phyloP scores from a whole-genome alignment of 1,139 yeast species.

The Geotrichum europaeum region DNA sequence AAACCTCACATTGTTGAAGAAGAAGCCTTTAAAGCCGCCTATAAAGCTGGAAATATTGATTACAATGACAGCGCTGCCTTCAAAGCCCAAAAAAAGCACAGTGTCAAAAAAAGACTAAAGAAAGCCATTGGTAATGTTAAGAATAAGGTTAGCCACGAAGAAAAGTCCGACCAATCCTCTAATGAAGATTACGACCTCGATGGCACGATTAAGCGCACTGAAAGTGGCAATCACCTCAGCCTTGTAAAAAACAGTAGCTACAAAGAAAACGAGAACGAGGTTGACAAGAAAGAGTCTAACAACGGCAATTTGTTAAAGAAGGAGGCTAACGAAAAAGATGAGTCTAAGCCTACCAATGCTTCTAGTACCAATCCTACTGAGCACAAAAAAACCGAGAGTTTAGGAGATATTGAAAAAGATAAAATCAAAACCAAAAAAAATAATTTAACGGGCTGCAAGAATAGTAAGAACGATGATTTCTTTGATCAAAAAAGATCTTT shows the following conservation, averaged over 20 bases:
- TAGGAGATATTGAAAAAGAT: neutral
- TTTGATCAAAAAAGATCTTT: neutral
- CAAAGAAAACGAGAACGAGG: neutral
- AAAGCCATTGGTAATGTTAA: neutral
- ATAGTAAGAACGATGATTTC: neutral
- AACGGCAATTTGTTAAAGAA: neutral
- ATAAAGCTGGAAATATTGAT: constrained; percentile 11
- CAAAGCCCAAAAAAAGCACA: neutral
- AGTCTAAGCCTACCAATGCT: neutral
- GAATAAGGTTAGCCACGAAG: neutral
- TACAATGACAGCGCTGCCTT: neutral
- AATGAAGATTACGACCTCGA: neutral
- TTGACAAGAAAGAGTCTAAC: neutral
- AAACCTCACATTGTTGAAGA: constrained; percentile 9
- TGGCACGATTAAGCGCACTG: neutral
- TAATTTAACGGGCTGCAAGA: neutral
- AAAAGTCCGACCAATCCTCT: neutral
- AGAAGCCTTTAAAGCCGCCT: constrained; percentile 8
- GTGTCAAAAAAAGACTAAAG: neutral
- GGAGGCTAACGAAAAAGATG: neutral
- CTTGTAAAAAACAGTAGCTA: neutral
- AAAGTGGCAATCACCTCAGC: neutral
- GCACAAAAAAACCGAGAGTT: neutral
- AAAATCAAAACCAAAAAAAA: neutral
- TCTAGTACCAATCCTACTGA: neutral